Evolutionary conservation across 805 yeast species (phyloP).

Genomic region (Metschnikowia chrysomelidarum): DNA sequence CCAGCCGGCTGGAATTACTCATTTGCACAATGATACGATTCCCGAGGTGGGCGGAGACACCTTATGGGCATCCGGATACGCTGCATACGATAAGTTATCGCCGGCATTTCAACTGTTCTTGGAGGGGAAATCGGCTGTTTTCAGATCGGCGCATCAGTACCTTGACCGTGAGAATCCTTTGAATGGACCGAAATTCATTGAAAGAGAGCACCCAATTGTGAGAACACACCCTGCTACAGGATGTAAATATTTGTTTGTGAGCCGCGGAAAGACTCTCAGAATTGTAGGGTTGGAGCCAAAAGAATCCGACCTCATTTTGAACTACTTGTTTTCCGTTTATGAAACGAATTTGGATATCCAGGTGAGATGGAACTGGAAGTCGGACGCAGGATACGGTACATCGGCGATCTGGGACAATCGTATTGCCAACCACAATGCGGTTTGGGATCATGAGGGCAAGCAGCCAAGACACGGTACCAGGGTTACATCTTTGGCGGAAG

Average conservation of each 20-base stretch:
- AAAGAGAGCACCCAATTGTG: conserved; percentile 26
- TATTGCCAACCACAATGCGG: conserved; percentile 49
- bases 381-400: conserved; percentile 39
- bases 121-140: conserved; percentile 50
- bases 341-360: conserved; percentile 48
- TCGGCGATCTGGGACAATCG: conserved; percentile 61
- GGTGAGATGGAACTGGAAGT: conserved; percentile 15
- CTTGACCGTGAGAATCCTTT: conserved; percentile 30
- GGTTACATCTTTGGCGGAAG: conserved; percentile 47
- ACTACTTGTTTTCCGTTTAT: conserved; percentile 8
- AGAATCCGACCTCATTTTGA: conserved; percentile 16
- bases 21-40: conserved; percentile 48
- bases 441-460: conserved; percentile 46
- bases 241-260: conserved; percentile 27
- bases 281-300: conserved; percentile 27
- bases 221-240: conserved; percentile 32
- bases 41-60: conserved; percentile 56
- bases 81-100: conserved; percentile 52
- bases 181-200: conserved; percentile 26
- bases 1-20: conserved; percentile 54
- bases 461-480: conserved; percentile 40
- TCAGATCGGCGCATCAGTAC: conserved; percentile 37
- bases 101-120: conserved; percentile 47
- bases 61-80: conserved; percentile 53
- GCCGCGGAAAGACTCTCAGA: conserved; percentile 25